Evolutionary conservation across 176 grass and related monocot genomes (phyloP).

Genomic region (Triticum urartu): DNA sequence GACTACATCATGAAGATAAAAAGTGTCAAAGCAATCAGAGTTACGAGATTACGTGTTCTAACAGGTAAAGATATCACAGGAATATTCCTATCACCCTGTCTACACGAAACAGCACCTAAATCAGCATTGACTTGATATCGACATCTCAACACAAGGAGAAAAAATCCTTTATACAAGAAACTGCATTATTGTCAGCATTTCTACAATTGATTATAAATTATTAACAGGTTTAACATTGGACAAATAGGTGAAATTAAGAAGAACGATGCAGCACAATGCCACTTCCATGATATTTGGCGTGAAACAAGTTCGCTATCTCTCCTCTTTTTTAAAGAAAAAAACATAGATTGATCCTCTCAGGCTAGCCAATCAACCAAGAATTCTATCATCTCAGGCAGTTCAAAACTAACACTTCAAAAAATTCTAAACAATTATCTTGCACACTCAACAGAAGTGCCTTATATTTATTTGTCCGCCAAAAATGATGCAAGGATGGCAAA

Average conservation of each 20-base stretch:
- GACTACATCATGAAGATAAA: conserved; percentile 57
- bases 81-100: neutral
- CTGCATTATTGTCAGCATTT: conserved; percentile 9
- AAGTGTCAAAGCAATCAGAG: conserved; percentile 18
- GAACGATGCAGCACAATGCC: neutral
- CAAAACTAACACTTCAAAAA: neutral
- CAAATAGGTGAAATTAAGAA: neutral
- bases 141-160: conserved; percentile 2
- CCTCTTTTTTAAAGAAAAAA: neutral
- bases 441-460: neutral
- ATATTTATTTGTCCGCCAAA: neutral
- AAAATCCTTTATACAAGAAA: neutral
- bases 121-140: neutral
- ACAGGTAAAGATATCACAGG: neutral
- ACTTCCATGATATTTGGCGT: conserved; percentile 6
- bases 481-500: neutral
- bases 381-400: neutral
- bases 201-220: neutral
- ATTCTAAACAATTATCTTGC: neutral
- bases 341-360: neutral
- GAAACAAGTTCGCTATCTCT: neutral
- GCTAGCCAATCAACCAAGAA: neutral
- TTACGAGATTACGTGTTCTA: conserved; percentile 22
- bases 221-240: neutral
- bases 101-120: neutral